These are phyloP conservation scores for Citeromyces matritensis DNA, from an alignment of 805 yeast genomes.

Conservation along the genomic window DNA sequence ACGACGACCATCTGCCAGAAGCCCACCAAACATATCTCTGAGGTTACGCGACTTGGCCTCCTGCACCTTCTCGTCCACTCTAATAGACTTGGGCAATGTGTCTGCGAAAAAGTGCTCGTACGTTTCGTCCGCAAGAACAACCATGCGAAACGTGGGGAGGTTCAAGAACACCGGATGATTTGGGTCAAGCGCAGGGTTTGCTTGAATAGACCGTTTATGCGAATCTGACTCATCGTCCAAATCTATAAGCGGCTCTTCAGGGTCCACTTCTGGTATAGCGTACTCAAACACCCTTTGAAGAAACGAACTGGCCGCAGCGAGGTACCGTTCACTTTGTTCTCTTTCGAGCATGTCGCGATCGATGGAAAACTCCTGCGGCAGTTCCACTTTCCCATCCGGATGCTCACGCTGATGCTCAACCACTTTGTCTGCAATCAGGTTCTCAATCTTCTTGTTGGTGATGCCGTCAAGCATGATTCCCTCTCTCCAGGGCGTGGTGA, in stretches of 20 bases:
- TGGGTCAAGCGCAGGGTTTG: constrained; percentile 78
- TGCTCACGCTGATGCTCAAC: constrained; percentile 21
- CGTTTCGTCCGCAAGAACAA: constrained; percentile 83
- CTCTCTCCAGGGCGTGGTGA: constrained; percentile 81
- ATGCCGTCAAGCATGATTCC: constrained; percentile 48
- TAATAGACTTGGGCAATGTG: constrained; percentile 54
- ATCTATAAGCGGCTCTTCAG: constrained; percentile 23
- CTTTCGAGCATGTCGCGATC: constrained; percentile 47
- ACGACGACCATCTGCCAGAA: constrained; percentile 82
- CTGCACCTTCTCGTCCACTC: constrained; percentile 41
- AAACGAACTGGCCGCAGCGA: constrained; percentile 77
- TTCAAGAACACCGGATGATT: constrained; percentile 59
- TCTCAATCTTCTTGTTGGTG: constrained; percentile 49
- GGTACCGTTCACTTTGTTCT: constrained; percentile 64
- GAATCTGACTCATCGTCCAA: constrained; percentile 17
- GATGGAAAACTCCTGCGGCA: constrained; percentile 46
- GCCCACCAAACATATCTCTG: constrained; percentile 80
- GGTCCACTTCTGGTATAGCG: constrained; percentile 54
- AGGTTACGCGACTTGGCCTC: constrained; percentile 32
- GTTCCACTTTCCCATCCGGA: constrained; percentile 19
- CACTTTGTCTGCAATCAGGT: constrained; percentile 51
- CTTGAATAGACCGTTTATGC: constrained; percentile 18
- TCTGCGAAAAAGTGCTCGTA: constrained; percentile 71
- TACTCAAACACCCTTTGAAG: constrained; percentile 82
- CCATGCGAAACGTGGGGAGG: constrained; percentile 88